Evolutionary conservation across 2,329 filamentous ascomycete species (phyloP), one percentile per base, ranked within the genome.

Genomic region (Emergomyces orientalis): DNA sequence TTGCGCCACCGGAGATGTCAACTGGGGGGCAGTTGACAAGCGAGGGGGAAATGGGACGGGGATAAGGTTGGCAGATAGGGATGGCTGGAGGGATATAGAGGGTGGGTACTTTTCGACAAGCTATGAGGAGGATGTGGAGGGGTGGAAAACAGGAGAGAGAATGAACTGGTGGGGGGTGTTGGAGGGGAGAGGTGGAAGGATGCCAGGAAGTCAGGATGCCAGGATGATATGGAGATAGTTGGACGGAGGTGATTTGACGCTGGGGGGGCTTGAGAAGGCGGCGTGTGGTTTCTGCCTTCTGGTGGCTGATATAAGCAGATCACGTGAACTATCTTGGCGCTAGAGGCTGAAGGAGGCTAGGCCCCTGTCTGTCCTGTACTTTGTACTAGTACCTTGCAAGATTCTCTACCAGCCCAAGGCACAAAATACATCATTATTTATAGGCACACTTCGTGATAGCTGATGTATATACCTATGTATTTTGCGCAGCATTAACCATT

Each of bases 1-100:
- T 59, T 60, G 47, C 51, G 60, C 41, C 57, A 49, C 41, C 57
- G 39, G 61, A 17, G 63, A 22, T 19, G 60, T 41, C 58, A 34
- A 62, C 32, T 32, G 56, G 25, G 56, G 56, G 22, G 14, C 13
- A 58, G 56, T 32, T 58, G 56, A 32, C 30, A 34, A 27, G 47
- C 11, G 52, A 55, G 45, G 55, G 59, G 25, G 34, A 57, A 49
- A 39, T 43, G 17, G 14, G 22, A 22, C 30, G 14, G 37, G 49
- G 61, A 56, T 56, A 30, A 49, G 19, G 34, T 25, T 6, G 43
- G 22, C 6, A 11, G 49, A 25, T 32, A 25, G 32, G 25, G 27
- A 43, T 22, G 54, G 6, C 19, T 32, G 32, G 32, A n/a, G 6
- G 30, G 32, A 39, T 55, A 27, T 32, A 30, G 49, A 4, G 11